phyloP scores from a whole-genome alignment of 169 alveolate genomes.

The Cryptosporidium parvum region DNA sequence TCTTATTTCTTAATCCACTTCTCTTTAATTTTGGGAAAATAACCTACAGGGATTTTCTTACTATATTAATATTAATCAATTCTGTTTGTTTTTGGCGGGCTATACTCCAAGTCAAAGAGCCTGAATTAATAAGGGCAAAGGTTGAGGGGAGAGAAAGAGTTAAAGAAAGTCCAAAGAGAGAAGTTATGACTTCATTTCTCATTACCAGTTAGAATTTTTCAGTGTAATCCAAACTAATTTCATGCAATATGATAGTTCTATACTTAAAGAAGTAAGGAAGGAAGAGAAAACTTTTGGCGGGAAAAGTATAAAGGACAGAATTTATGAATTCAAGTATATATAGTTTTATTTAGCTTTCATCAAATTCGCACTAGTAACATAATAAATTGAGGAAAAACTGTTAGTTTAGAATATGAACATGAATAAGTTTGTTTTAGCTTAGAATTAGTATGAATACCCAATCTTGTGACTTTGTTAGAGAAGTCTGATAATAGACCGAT shows the following conservation, averaged over 20 bases:
- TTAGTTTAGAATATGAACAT: neutral
- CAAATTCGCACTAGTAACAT: neutral
- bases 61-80: neutral
- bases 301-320: too few relatives aligned
- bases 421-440: too few relatives aligned
- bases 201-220: too few relatives aligned
- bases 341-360: too few relatives aligned
- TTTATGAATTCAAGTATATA: too few relatives aligned
- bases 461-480: neutral
- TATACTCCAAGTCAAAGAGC: neutral
- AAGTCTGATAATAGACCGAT: neutral
- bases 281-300: too few relatives aligned
- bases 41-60: neutral
- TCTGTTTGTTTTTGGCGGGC: neutral
- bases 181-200: neutral
- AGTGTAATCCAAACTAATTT: too few relatives aligned
- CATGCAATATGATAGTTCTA: neutral
- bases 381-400: too few relatives aligned
- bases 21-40: neutral
- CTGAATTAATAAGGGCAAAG: neutral
- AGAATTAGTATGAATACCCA: too few relatives aligned
- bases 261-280: neutral
- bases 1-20: neutral
- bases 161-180: neutral
- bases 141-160: neutral